Evolutionary conservation across 208 protist genomes (phyloP).

Genomic region (Trypanosomatidae sp.): DNA sequence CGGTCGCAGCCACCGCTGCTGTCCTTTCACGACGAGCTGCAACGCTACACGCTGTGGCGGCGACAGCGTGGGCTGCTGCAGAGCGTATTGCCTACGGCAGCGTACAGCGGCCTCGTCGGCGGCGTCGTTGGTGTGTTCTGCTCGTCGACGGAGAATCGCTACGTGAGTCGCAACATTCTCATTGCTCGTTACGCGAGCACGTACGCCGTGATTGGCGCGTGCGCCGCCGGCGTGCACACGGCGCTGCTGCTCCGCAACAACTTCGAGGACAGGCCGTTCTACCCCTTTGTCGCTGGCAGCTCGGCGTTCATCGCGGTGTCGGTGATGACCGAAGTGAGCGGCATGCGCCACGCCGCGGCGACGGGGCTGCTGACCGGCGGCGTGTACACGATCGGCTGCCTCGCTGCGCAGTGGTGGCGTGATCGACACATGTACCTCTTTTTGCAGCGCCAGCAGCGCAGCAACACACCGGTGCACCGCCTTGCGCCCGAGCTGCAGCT

Average conservation of each 20-base stretch:
- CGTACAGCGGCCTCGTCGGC: conserved; percentile 39
- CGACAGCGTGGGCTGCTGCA: conserved; percentile 64
- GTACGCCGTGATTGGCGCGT: conserved; percentile 48
- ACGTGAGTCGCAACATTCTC: conserved; percentile 61
- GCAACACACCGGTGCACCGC: conserved; percentile 68
- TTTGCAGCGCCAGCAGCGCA: conserved; percentile 54
- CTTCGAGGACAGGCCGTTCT: conserved; percentile 66
- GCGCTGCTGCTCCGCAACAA: conserved; percentile 62
- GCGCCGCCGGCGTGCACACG: conserved; percentile 64
- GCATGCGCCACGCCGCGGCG: conserved; percentile 54
- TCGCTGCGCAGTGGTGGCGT: conserved; percentile 66
- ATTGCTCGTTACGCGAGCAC: conserved; percentile 76
- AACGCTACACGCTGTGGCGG: conserved; percentile 72
- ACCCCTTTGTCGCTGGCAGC: conserved; percentile 52
- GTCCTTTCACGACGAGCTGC: conserved; percentile 46
- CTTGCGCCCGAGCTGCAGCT: conserved; percentile 77
- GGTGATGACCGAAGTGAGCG: conserved; percentile 36
- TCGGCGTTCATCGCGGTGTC: conserved; percentile 14
- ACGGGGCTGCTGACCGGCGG: conserved; percentile 51
- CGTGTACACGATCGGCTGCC: conserved; percentile 57
- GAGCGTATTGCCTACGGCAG: conserved; percentile 64
- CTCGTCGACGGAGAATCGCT: conserved; percentile 56
- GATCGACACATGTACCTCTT: conserved; percentile 44
- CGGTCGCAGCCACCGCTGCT: conserved; percentile 41
- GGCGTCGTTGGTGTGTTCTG: conserved; percentile 59